phyloP scores from a whole-genome alignment of 495 filamentous ascomycete genomes.

The Umbilicaria muhlenbergii region DNA sequence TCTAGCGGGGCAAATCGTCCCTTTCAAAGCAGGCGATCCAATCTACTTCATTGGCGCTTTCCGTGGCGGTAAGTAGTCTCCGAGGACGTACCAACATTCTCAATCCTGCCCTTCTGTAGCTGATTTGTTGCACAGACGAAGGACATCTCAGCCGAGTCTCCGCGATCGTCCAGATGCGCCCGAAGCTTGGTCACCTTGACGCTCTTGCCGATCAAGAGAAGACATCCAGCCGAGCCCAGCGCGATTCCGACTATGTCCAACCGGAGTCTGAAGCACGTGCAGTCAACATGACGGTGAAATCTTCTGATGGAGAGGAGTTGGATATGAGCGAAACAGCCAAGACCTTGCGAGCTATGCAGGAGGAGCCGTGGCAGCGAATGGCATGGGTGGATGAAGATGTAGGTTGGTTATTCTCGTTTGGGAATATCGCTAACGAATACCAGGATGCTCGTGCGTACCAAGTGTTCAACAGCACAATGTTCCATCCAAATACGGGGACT shows the following conservation, averaged over 20 bases:
- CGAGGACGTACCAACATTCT: background rate
- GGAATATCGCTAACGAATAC: constrained; percentile 9
- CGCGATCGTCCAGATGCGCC: constrained; percentile 56
- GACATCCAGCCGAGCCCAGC: constrained; percentile 16
- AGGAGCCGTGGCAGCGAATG: constrained; percentile 50
- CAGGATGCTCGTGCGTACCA: constrained; percentile 46
- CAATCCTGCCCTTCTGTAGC: background rate
- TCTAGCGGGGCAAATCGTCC: constrained; percentile 50
- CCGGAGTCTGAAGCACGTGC: constrained; percentile 38
- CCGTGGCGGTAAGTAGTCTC: constrained; percentile 33
- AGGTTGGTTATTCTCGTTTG: constrained; percentile 7
- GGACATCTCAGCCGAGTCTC: constrained; percentile 53
- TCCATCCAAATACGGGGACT: constrained; percentile 33
- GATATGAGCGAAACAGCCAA: constrained; percentile 34
- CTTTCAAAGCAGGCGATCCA: constrained; percentile 40
- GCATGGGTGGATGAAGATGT: constrained; percentile 57
- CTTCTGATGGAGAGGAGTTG: constrained; percentile 35
- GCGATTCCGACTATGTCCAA: constrained; percentile 18
- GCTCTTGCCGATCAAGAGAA: constrained; percentile 38
- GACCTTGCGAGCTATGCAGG: constrained; percentile 42
- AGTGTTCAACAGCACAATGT: constrained; percentile 42
- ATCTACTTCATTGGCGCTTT: constrained; percentile 62
- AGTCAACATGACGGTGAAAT: constrained; percentile 54
- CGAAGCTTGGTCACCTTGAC: constrained; percentile 63
- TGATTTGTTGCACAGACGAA: constrained; percentile 30